Conservation (phyloP, 257 asterid species). For the Forsythia viridissima region DNA sequence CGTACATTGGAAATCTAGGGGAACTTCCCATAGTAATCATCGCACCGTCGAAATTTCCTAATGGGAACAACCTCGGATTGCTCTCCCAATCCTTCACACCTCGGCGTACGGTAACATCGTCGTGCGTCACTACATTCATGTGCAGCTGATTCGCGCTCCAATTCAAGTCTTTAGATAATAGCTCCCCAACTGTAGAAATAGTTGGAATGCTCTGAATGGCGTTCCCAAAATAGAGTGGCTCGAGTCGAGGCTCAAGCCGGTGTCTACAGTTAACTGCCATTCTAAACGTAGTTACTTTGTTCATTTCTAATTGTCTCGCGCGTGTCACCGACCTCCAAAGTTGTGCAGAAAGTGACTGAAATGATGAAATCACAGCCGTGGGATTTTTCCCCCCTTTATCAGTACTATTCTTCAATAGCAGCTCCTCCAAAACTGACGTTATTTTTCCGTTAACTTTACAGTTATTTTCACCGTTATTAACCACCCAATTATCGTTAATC, state of each 20-base stretch:
- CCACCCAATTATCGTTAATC: conserved; percentile 41
- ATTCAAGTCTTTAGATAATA: conserved; percentile 49
- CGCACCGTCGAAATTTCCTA: conserved; percentile 94
- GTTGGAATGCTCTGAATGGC: conserved; percentile 89
- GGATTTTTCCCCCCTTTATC: conserved; percentile 26
- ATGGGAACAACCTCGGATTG: conserved; percentile 78
- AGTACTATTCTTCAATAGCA: not conserved
- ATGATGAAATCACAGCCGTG: conserved; percentile 70
- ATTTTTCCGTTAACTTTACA: conserved; percentile 47
- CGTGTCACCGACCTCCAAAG: conserved; percentile 93
- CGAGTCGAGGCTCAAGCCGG: conserved; percentile 68
- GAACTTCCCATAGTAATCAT: conserved; percentile 98
- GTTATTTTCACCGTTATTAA: conserved; percentile 26
- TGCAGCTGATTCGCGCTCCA: conserved; percentile 75
- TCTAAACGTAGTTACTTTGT: conserved; percentile 77
- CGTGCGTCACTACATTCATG: conserved; percentile 72
- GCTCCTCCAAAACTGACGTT: conserved; percentile 23
- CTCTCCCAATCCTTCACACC: conserved; percentile 86
- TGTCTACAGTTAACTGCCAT: conserved; percentile 96
- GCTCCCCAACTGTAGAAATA: conserved; percentile 49
- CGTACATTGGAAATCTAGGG: conserved; percentile 97
- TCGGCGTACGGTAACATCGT: conserved; percentile 59
- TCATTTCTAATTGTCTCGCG: conserved; percentile 48
- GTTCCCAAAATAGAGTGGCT: conserved; percentile 84
- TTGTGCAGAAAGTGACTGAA: conserved; percentile 80